Percentiles rank a stretch among this genome's conserved stretches.
Conservation (phyloP, 2,329 filamentous ascomycete species). For the Trichoderma endophyticum region DNA sequence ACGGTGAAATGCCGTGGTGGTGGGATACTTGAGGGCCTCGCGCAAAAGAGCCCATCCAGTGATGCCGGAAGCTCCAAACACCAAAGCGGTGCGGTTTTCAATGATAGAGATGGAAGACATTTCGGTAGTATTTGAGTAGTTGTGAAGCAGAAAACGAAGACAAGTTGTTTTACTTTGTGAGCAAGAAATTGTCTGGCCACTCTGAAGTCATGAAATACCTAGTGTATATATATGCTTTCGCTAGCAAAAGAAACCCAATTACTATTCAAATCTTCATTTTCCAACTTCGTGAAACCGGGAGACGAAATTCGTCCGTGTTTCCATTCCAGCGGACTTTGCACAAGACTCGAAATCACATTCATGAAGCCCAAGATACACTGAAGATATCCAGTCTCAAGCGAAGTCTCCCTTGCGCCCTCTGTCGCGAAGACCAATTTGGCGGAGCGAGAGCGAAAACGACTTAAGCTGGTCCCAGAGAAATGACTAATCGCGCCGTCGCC, state of each 20-base stretch:
- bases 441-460: not conserved
- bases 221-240: not conserved
- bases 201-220: not conserved
- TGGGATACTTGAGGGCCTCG: slow-evolving; percentile 8
- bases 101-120: not conserved
- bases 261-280: not conserved
- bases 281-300: not conserved
- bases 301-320: not conserved
- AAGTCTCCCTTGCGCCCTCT: not conserved
- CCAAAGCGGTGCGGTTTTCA: slow-evolving; percentile 7
- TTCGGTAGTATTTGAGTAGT: not conserved
- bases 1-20: not conserved
- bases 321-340: not conserved
- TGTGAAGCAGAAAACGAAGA: not conserved
- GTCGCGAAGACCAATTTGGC: not conserved
- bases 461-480: not conserved
- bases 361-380: not conserved
- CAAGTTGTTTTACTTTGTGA: not conserved
- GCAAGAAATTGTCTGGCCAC: not conserved
- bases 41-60: slow-evolving; percentile 15
- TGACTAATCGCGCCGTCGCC: not conserved
- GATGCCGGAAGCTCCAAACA: slow-evolving; percentile 15
- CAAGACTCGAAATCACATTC: not conserved
- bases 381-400: not conserved
- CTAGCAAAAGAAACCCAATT: too few relatives aligned